Evolutionary conservation across 805 yeast species (phyloP).

Genomic region (Lipomyces orientalis): DNA sequence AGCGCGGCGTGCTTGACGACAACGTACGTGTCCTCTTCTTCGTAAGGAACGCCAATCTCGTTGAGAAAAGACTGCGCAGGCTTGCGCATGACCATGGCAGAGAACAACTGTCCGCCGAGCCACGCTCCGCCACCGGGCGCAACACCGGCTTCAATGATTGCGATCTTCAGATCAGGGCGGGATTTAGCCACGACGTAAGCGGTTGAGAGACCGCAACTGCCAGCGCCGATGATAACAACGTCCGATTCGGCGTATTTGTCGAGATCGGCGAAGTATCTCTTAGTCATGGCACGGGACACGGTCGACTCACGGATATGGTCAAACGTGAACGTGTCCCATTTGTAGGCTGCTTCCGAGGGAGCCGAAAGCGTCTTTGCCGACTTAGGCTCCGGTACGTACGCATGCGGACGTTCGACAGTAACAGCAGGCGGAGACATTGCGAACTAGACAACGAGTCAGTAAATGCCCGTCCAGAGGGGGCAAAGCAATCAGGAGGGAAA

Average conservation of each 20-base stretch:
- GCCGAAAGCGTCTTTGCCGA: conserved; percentile 38
- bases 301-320: conserved; percentile 78
- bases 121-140: conserved; percentile 83
- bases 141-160: conserved; percentile 75
- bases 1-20: conserved; percentile 82
- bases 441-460: conserved; percentile 9
- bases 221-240: conserved; percentile 77
- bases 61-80: conserved; percentile 75
- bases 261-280: conserved; percentile 71
- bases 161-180: conserved; percentile 76
- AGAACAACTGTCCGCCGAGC: conserved; percentile 77
- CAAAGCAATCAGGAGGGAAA: conserved; percentile 13
- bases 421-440: conserved; percentile 39
- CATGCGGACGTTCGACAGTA: conserved; percentile 16
- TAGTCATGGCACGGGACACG: conserved; percentile 81
- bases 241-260: conserved; percentile 78
- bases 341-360: conserved; percentile 41
- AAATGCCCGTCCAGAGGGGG: background rate
- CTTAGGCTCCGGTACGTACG: conserved; percentile 9
- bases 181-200: conserved; percentile 75
- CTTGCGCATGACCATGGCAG: conserved; percentile 80
- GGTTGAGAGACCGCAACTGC: conserved; percentile 76
- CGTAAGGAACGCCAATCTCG: conserved; percentile 68
- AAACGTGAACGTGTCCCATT: conserved; percentile 72
- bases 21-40: conserved; percentile 80